Base-by-base conservation (phyloP, 352 stramenopile genomes). In the Blastocystis sp. region DNA sequence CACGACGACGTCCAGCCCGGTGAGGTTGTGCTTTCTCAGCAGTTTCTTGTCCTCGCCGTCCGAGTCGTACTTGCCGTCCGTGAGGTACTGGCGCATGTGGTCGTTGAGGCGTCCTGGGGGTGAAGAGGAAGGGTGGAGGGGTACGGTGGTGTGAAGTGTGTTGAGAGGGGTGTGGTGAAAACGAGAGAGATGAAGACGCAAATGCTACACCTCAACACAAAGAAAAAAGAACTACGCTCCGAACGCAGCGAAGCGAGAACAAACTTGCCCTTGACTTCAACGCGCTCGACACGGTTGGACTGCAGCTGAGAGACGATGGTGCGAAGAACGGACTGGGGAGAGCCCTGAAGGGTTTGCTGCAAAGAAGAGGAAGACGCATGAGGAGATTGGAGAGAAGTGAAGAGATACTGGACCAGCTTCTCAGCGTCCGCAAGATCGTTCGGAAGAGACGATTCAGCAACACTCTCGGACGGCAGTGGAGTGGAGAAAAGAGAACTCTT, bases 71-170 rank as follows among this genome's bases (percentile, higher is more conserved):
- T 66, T 1, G 26, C 74, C 74, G 41, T 66, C 51, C 1, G 24
- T 59, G 12, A 82, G 67, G 45, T 39, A 26, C 29, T 66, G 51
- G 69, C 74, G 74, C 74, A 67, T 67, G 24, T 45, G 65, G 2
- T 59, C 74, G 37, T 82, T 82, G 3, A 82, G 74, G 19, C 51
- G 74, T 39, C 74, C 74, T 82, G 31, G 41, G n/a, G 33, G 29
- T 29, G 19, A 26, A 10, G 37, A 16, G 21, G 1, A 66, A 21
- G 24, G 3, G 1, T 29, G 19, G 66, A 1, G 50, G 29, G 6
- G 26, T 29, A 16, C 39, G 2, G 2, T 51, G n/a, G 13, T 82
- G 21, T 13, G 33, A n/a, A n/a, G n/a, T n/a, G n/a, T n/a, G n/a
- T n/a, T n/a, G n/a, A n/a, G n/a, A n/a, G n/a, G n/a, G n/a, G n/a